A percentile compares a stretch with the other conserved stretches of the same genome.
These are phyloP conservation scores for Rossbeevera mucosa DNA, from an alignment of 768 basidiomycete species.

Conservation along the genomic window DNA sequence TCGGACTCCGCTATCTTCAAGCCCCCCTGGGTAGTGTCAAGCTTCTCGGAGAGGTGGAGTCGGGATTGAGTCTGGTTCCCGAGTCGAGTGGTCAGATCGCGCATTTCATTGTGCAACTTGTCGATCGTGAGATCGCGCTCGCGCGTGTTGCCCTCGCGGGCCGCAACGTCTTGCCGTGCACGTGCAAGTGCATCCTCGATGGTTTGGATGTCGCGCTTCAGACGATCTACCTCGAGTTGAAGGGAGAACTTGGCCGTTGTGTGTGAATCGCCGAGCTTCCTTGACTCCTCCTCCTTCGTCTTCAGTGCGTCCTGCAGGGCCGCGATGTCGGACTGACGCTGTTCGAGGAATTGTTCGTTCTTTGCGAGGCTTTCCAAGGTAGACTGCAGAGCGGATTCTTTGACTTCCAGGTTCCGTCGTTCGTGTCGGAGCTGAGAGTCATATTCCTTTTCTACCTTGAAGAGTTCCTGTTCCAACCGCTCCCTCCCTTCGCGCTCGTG, in stretches of 20 bases:
- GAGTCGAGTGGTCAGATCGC: slow-evolving; percentile 74
- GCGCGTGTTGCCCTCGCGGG: slow-evolving; percentile 58
- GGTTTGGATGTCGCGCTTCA: slow-evolving; percentile 78
- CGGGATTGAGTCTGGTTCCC: slow-evolving; percentile 84
- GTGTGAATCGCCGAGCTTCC: slow-evolving; percentile 78
- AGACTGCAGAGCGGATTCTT: slow-evolving; percentile 62
- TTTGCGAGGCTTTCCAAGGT: slow-evolving; percentile 61
- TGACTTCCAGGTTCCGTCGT: slow-evolving; percentile 61
- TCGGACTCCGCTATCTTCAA: slow-evolving; percentile 71
- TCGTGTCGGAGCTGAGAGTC: slow-evolving; percentile 58
- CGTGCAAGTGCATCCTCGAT: slow-evolving; percentile 75
- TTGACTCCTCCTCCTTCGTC: slow-evolving; percentile 68
- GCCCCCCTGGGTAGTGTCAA: slow-evolving; percentile 63
- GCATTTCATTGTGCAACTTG: slow-evolving; percentile 70
- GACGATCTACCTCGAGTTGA: slow-evolving; percentile 83
- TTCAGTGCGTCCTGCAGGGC: slow-evolving; percentile 71
- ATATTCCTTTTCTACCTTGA: slow-evolving; percentile 55
- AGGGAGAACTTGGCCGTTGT: slow-evolving; percentile 80
- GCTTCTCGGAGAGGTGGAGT: slow-evolving; percentile 82
- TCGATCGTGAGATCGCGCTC: slow-evolving; percentile 74
- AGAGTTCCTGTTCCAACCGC: slow-evolving; percentile 48
- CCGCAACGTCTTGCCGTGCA: slow-evolving; percentile 63
- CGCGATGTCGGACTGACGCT: slow-evolving; percentile 72
- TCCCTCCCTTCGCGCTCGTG: slow-evolving; percentile 56
- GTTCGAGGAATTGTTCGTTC: slow-evolving; percentile 56